Conservation (phyloP, 345 rosid genomes). For the Draba incana region DNA sequence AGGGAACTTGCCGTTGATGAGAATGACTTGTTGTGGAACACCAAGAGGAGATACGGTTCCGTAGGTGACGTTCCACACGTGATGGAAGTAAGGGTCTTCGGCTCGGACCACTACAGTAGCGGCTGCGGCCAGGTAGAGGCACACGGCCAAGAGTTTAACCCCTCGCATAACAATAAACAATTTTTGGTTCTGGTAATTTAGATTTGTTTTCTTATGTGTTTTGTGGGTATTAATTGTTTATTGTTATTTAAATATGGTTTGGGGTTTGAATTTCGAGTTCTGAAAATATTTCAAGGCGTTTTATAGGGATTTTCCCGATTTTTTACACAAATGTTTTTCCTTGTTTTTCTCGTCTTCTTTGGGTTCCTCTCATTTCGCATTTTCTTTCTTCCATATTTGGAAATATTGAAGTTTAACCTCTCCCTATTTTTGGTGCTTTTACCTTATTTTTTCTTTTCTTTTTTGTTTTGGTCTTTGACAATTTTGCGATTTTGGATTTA, state of each 20-base stretch:
- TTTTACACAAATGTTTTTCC: constrained; percentile 30
- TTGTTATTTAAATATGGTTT: constrained; percentile 32
- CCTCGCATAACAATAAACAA: constrained; percentile 47
- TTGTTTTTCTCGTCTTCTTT: constrained; percentile 33
- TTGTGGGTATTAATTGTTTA: constrained; percentile 21
- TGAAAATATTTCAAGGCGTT: constrained; percentile 19
- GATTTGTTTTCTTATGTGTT: background rate
- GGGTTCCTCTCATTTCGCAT: constrained; percentile 41
- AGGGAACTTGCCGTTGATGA: constrained; percentile 74
- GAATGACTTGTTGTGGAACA: constrained; percentile 73
- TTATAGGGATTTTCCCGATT: constrained; percentile 24
- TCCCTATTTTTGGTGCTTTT: constrained; percentile 30
- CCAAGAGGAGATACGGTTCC: constrained; percentile 78
- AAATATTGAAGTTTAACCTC: constrained; percentile 25
- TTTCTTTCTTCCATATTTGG: constrained; percentile 37
- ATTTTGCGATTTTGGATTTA: constrained; percentile 22
- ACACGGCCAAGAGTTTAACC: constrained; percentile 40
- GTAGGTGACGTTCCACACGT: constrained; percentile 77
- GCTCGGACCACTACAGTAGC: constrained; percentile 47
- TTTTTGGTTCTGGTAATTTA: background rate
- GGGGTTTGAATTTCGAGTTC: constrained; percentile 39
- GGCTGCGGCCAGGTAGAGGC: constrained; percentile 46
- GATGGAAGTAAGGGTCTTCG: constrained; percentile 73
- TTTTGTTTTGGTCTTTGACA: background rate
- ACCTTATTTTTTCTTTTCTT: background rate